Percentiles rank a stretch among this genome's conserved stretches.
Conservation (phyloP, 108 stramenopile species). For the Epipyxis sp. region DNA sequence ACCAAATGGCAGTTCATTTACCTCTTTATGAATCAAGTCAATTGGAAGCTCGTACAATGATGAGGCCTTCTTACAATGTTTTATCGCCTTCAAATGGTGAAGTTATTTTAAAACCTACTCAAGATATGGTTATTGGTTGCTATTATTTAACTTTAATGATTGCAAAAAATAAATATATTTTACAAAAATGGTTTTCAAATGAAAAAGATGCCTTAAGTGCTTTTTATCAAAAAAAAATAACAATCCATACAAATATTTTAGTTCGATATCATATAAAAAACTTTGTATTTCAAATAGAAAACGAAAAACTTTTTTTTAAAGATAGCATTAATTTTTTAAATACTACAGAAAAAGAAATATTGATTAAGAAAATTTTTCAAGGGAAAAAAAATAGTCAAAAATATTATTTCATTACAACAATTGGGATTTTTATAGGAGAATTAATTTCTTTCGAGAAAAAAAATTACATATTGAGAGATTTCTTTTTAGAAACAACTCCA, state of each 20-base stretch:
- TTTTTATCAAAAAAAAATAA: slow-evolving; percentile 31
- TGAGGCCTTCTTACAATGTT: slow-evolving; percentile 26
- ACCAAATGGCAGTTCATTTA: slow-evolving; percentile 30
- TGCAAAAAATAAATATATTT: slow-evolving; percentile 5
- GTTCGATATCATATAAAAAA: slow-evolving; percentile 14
- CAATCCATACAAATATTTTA: slow-evolving; percentile 18
- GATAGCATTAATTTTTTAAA: not conserved
- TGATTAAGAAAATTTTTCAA: slow-evolving; percentile 20
- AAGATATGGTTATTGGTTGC: slow-evolving; percentile 29
- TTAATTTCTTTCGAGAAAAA: slow-evolving; percentile 5
- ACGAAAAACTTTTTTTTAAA: slow-evolving; percentile 18
- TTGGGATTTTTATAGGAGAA: slow-evolving; percentile 4
- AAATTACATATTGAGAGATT: slow-evolving; percentile 10
- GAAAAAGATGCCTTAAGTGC: slow-evolving; percentile 8
- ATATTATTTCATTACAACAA: slow-evolving; percentile 20
- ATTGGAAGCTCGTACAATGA: slow-evolving; percentile 4
- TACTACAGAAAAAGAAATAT: not conserved
- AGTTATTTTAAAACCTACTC: slow-evolving; percentile 30
- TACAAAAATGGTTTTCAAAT: slow-evolving; percentile 27
- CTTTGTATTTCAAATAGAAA: slow-evolving; percentile 23
- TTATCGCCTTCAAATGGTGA: slow-evolving; percentile 33
- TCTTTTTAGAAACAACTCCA: slow-evolving; percentile 30
- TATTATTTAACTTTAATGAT: slow-evolving; percentile 29
- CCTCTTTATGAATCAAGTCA: slow-evolving; percentile 26
- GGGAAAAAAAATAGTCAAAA: slow-evolving; percentile 14